Evolutionary conservation across 2,329 filamentous ascomycete species (phyloP).

Genomic region (Aspergillus brasiliensis): DNA sequence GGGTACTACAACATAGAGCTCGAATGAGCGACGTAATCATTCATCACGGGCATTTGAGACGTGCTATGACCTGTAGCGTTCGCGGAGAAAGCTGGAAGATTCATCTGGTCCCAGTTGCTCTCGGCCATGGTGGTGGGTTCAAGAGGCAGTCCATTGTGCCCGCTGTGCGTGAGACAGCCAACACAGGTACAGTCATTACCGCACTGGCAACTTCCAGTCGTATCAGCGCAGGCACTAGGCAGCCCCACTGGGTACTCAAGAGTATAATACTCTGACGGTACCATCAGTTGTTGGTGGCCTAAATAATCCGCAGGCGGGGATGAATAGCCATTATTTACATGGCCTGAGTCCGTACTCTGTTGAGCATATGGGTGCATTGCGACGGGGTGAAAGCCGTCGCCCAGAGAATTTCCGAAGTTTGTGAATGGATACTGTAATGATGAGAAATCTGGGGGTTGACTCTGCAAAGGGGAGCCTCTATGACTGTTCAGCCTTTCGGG

Average conservation of each 20-base stretch:
- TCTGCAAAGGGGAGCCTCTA: conserved; percentile 23
- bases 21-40: conserved; percentile 23
- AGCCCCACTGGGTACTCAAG: conserved; percentile 45
- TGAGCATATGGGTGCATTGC: conserved; percentile 26
- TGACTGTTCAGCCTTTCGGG: conserved; percentile 24
- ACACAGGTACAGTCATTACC: conserved; percentile 55
- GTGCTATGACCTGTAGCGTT: conserved; percentile 6
- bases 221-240: conserved; percentile 47
- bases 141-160: conserved; percentile 49
- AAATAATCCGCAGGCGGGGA: conserved; percentile 28
- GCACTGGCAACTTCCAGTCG: conserved; percentile 55
- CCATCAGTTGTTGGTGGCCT: conserved; percentile 39
- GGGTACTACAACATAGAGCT: conserved; percentile 24
- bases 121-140: conserved; percentile 21
- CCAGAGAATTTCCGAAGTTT: conserved; percentile 17
- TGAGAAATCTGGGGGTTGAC: conserved; percentile 15
- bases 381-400: conserved; percentile 17
- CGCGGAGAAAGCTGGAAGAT: neutral
- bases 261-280: conserved; percentile 46
- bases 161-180: conserved; percentile 56
- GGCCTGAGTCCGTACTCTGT: conserved; percentile 16
- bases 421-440: conserved; percentile 24
- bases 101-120: conserved; percentile 1
- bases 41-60: conserved; percentile 22
- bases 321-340: conserved; percentile 27